Base-by-base conservation (phyloP, 768 basidiomycete species). In the Chalciporus sphaerocephalus region DNA sequence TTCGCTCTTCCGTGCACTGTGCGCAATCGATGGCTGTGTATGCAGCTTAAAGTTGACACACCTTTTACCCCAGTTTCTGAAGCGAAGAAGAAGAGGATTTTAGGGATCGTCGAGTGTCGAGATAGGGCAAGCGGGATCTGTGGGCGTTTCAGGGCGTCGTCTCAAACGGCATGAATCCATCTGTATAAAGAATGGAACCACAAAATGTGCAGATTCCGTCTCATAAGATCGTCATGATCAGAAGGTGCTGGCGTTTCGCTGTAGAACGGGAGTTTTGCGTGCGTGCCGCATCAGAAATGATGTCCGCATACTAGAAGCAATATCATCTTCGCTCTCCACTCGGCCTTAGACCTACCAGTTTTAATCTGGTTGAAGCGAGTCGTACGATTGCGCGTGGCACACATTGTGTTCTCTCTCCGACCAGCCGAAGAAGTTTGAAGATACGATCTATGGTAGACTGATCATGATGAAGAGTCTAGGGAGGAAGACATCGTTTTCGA, bases 1-100 rank as follows among this genome's bases (percentile, higher is more conserved):
- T 13, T 93, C 88, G 88, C 95, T 66, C 93, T 92, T 59, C 94
- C 96, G 42, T 94, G n/a, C 79, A 0, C 95, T 94, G 75, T 2
- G 88, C 81, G n/a, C 75, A 75, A 68, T 97, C 95, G 15, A 96
- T 74, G 0, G 91, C 80, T 0, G 88, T 91, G 67, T 98, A 95
- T 3, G 95, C 92, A 32, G 77, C 78, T 68, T 88, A 95, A 5
- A 97, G n/a, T 77, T 1, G 85, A 87, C 46, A 97, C 84, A 1
- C 92, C 92, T 12, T 79, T 74, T 1, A 88, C 83, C 0, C 85
- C 83, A 50, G 92, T 90, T 44, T 72, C 76, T 95, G 92, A 10
- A 97, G 71, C 0, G 92, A 79, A 50, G 84, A 85, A 28, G 78
- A 83, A 69, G 39, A 93, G 69, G 9, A 80, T 81, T 36, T 71